phyloP scores from a whole-genome alignment of 805 yeast species.

The Starmerella apicola region DNA sequence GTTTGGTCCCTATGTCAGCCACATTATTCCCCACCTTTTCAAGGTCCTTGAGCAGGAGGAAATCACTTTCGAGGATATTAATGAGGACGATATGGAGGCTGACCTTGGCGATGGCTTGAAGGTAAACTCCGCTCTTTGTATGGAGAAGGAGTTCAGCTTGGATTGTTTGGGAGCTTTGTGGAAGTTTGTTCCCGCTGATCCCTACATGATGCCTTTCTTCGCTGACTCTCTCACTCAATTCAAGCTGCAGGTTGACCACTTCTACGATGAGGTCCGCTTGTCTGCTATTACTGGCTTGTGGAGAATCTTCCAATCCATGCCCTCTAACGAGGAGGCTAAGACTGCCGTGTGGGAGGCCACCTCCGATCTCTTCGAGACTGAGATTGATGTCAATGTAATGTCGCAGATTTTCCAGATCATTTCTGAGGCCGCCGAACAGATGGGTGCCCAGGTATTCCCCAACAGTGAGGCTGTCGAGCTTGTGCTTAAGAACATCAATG shows the following conservation, averaged over 20 bases:
- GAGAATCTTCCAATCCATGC: constrained; percentile 65
- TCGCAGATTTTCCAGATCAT: constrained; percentile 63
- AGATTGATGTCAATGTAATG: constrained; percentile 74
- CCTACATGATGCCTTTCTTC: constrained; percentile 15
- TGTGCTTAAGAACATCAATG: constrained; percentile 59
- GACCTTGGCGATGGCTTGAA: constrained; percentile 52
- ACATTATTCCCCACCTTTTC: constrained; percentile 72
- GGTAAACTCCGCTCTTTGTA: constrained; percentile 88
- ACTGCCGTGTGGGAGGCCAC: constrained; percentile 57
- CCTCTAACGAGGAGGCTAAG: constrained; percentile 48
- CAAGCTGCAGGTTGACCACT: constrained; percentile 66
- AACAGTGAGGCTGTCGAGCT: constrained; percentile 46
- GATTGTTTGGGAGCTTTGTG: constrained; percentile 77
- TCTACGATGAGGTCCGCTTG: constrained; percentile 77
- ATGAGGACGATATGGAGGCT: constrained; percentile 29
- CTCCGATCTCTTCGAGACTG: constrained; percentile 52
- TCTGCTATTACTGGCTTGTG: constrained; percentile 72
- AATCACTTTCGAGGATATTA: constrained; percentile 34
- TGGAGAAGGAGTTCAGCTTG: constrained; percentile 84
- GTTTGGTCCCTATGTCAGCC: constrained; percentile 72
- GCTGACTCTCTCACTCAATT: constrained; percentile 32
- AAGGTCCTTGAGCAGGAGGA: constrained; percentile 80
- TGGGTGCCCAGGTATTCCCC: constrained; percentile 60
- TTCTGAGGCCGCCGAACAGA: constrained; percentile 50
- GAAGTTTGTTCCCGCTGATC: constrained; percentile 54